These are phyloP conservation scores for Vicia faba DNA, from an alignment of 306 rosid genomes.

Conservation along the genomic window DNA sequence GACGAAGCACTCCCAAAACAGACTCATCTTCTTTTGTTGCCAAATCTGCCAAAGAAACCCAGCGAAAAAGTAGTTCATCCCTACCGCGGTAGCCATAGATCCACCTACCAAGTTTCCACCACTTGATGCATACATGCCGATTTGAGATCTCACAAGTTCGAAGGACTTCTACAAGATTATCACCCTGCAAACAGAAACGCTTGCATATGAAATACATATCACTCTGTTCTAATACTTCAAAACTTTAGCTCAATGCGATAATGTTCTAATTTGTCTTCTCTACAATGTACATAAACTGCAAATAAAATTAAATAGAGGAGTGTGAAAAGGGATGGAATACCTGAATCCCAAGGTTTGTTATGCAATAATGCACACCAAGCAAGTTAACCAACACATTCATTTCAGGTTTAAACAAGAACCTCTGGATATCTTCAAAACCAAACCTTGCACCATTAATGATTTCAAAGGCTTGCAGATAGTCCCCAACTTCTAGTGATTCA, in stretches of 20 bases:
- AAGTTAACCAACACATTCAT: conserved; percentile 62
- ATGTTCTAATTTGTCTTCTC: conserved; percentile 5
- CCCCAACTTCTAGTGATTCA: conserved; percentile 65
- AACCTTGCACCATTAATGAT: conserved; percentile 48
- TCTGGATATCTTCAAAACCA: conserved; percentile 69
- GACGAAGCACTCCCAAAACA: conserved; percentile 68
- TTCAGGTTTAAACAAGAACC: conserved; percentile 61
- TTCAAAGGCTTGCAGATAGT: conserved; percentile 61
- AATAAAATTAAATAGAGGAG: no score
- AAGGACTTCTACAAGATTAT: conserved; percentile 53
- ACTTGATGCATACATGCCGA: conserved; percentile 60
- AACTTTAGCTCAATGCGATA: not conserved
- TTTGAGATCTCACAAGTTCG: conserved; percentile 48
- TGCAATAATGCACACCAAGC: conserved; percentile 74
- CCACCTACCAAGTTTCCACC: conserved; percentile 99
- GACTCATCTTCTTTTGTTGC: conserved; percentile 45
- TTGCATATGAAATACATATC: conserved; percentile 27
- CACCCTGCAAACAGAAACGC: conserved; percentile 51
- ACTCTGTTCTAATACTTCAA: conserved; percentile 28
- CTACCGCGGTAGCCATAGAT: conserved; percentile 72
- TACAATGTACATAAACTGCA: conserved; percentile 16
- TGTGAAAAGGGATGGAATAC: conserved; percentile 46
- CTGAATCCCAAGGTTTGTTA: conserved; percentile 55
- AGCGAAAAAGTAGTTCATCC: conserved; percentile 59
- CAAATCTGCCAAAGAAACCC: conserved; percentile 55